A percentile compares a stretch with the other conserved stretches of the same genome.
phyloP scores from a whole-genome alignment of 2,329 filamentous ascomycete species.

The Pseudogymnoascus destructans region DNA sequence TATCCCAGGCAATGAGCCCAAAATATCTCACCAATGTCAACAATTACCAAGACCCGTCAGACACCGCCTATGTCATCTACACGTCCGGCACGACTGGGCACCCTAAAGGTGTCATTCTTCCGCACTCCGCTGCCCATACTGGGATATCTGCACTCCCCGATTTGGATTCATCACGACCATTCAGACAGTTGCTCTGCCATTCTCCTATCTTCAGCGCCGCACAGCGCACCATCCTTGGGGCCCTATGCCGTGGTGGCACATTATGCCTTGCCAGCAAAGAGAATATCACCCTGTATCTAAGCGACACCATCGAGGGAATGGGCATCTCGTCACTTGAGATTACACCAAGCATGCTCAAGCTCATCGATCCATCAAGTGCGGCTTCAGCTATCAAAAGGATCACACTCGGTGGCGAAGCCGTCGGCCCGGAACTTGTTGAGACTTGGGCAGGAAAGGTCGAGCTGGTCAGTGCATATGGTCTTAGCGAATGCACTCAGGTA shows the following conservation, averaged over 20 bases:
- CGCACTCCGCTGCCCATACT: conserved; percentile 32
- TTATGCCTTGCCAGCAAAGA: conserved; percentile 55
- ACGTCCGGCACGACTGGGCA: conserved; percentile 12
- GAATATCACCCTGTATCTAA: conserved; percentile 59
- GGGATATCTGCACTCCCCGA: conserved; percentile 56
- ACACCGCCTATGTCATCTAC: conserved; percentile 14
- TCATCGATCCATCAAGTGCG: conserved; percentile 72
- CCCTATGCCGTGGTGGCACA: background rate
- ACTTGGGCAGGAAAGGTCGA: conserved; percentile 28
- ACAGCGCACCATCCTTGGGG: conserved; percentile 1
- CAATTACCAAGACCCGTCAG: background rate
- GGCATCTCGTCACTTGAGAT: conserved; percentile 31
- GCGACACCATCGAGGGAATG: conserved; percentile 46
- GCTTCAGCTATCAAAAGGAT: conserved; percentile 58
- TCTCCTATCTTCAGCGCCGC: conserved; percentile 9
- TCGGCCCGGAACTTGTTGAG: conserved; percentile 40
- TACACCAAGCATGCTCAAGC: conserved; percentile 50
- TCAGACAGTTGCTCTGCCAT: conserved; percentile 28
- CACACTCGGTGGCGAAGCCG: conserved; percentile 72
- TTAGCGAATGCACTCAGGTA: conserved; percentile 76
- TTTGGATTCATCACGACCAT: conserved; percentile 20
- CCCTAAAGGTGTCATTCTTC: conserved; percentile 12
- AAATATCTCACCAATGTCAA: background rate
- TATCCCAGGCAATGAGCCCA: background rate
- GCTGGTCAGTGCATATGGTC: conserved; percentile 50